Evolutionary conservation across 306 rosid species (phyloP), one percentile per base, ranked within the genome.

Genomic region (Sicyos edulis): DNA sequence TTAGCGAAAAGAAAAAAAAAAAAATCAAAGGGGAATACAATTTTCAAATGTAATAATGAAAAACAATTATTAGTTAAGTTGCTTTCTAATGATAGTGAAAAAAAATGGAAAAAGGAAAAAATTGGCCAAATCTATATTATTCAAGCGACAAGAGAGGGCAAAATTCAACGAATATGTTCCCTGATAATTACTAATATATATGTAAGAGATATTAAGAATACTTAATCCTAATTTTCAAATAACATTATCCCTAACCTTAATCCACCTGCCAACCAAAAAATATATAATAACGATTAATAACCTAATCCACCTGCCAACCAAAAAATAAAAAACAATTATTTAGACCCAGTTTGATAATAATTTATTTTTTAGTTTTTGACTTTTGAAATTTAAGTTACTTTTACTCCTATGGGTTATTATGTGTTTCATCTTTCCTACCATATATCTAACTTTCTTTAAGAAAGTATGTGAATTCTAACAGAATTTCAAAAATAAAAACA

Each of bases 131-230:
- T 37, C 3, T 40, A 63, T 37, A 17, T 63, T 63, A 4, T 40
- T 10, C 15, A 62, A 52, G 52, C 29, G 70, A 63, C 70, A 63
- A 63, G 52, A 63, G 70, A n/a, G 8, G 40, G 2, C 26, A 63
- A 63, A 63, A 37, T 63, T 63, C 70, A 40, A 63, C 70, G 29
- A 37, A 17, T 40, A 40, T 63, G 70, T 63, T 63, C 70, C 29
- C 52, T 40, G 10, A 6, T 5, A 40, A 40, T 40, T 40, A 40
- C 10, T 40, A 7, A 40, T 40, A 40, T 40, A 40, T 40, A 40
- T 40, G 45, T 40, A 6, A 37, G 24, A 54, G 11, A n/a, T 54
- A 54, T 7, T 54, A 54, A 21, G 5, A 60, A 0, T 63, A 40
- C 29, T 40, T 5, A 40, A 63, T 63, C 70, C 52, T 29, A 34